Evolutionary conservation across 1,284 basidiomycete species (phyloP), one percentile per base, ranked within the genome.

Genomic region (Phaffia rhodozyma): DNA sequence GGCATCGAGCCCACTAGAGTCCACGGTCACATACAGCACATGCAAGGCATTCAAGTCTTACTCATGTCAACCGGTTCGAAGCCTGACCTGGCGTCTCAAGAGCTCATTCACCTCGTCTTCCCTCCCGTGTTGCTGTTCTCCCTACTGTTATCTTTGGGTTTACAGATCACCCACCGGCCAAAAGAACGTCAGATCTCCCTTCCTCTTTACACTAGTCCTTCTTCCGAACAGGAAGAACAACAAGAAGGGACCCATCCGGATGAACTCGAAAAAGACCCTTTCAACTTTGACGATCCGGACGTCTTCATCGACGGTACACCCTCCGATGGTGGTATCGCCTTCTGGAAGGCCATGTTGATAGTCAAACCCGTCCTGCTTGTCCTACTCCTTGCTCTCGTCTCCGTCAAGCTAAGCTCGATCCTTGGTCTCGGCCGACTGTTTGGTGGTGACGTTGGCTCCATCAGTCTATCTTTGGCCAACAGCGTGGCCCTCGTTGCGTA

Each of bases 281-380:
- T 91, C 72, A 83, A 91, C 68, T 82, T 91, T 47, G 81, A 83
- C 32, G 84, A 77, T 52, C 81, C 85, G 3, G 83, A 85, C 69
- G 86, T 91, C 70, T 71, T 83, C 43, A 70, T 84, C 18, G 86
- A 92, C 70, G 90, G 90, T 1, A 82, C 83, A 61, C 86, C 88
- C 13, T 79, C 92, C 55, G 77, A 88, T 25, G 84, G 82, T 59
- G 81, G 81, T 25, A 4, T 3, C 13, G 18, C 38, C 30, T 66
- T 68, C 60, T 70, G 85, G 84, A 80, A 81, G 73, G 78, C 79
- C 62, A 71, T 82, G 68, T 75, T 81, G 68, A 29, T 32, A 5
- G 18, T 49, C 16, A 89, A 88, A 73, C 48, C 82, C 4, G 57
- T 80, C 5, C 71, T 85, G 18, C 71, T 79, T 0, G 56, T 80